Base-by-base conservation (phyloP, 306 rosid genomes). In the Gleditsia sinensis region DNA sequence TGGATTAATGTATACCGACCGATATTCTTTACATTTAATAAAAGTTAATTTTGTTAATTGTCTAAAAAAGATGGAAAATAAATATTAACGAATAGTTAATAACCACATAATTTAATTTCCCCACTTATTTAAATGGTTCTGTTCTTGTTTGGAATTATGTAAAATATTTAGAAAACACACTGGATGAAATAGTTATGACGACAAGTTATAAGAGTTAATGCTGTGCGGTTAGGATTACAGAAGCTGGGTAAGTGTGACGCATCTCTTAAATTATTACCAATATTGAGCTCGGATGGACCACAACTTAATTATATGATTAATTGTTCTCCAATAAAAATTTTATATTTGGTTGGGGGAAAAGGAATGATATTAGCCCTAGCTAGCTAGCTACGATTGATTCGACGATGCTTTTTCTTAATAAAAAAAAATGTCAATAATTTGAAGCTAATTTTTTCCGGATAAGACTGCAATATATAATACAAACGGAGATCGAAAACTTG, bases 261-360 rank as follows among this genome's bases (percentile, higher is more conserved):
- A 58, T 82, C 51, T 61, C 37, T 42, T 73, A 73, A 53, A 77
- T 50, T 72, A 73, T 51, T 61, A 32, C 66, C 74, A 25, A 50
- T 32, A 54, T 75, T 57, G 46, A 72, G 63, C 70, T 82, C 67
- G 16, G 33, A 53, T 73, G 86, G 86, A 60, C 74, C 80, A 73
- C 66, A 33, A 16, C 80, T 46, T 69, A n/a, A n/a, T n/a, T n/a
- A n/a, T n/a, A 67, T 53, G 68, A 60, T 72, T 67, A 60, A 51
- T 65, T 77, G 42, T 28, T 69, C 58, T 11, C 64, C 56, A 21
- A 34, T 49, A 45, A 49, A n/a, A 58, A 17, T 77, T 74, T 72
- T 68, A 55, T 63, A 78, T 60, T 50, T 60, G 33, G 67, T 20
- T 43, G 39, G 55, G 71, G 49, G 46, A 70, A 51, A 40, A 58